Percentiles rank a stretch among this genome's conserved stretches.
phyloP scores from a whole-genome alignment of 2,329 filamentous ascomycete species.

The Pseudogymnoascus sp. region DNA sequence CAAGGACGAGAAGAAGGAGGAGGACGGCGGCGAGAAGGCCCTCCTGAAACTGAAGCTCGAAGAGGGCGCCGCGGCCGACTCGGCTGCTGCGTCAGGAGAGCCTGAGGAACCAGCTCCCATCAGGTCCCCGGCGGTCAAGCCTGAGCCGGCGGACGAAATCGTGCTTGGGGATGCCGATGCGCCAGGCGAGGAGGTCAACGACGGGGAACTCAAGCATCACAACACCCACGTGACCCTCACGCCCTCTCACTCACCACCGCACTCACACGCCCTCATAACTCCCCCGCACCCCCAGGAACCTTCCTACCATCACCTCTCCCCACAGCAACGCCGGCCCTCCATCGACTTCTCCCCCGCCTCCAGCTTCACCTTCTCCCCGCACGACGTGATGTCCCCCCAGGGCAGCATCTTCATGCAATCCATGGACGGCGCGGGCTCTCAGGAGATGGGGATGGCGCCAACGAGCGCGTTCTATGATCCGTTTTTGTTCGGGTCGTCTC shows the following conservation, averaged over 20 bases:
- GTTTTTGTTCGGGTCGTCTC: not conserved
- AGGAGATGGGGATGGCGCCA: not conserved
- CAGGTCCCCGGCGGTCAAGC: not conserved
- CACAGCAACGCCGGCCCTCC: not conserved
- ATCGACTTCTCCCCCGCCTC: not conserved
- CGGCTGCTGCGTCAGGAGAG: not conserved
- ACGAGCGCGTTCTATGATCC: not conserved
- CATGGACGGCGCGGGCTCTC: not conserved
- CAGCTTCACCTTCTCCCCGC: not conserved
- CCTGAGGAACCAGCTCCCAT: not conserved
- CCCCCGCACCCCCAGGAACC: not conserved
- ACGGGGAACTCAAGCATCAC: not conserved
- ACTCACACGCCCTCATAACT: not conserved
- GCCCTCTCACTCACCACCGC: not conserved
- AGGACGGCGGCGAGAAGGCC: not conserved
- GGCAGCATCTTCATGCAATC: not conserved
- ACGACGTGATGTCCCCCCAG: not conserved
- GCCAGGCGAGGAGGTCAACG: not conserved
- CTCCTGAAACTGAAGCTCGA: not conserved
- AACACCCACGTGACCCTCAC: not conserved
- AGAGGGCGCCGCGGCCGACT: not conserved
- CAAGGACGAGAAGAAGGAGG: constrained; percentile 7
- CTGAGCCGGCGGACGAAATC: not conserved
- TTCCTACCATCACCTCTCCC: not conserved
- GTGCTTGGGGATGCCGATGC: not conserved